phyloP scores from a whole-genome alignment of 257 asterid genomes.

The Solanum rostratum region DNA sequence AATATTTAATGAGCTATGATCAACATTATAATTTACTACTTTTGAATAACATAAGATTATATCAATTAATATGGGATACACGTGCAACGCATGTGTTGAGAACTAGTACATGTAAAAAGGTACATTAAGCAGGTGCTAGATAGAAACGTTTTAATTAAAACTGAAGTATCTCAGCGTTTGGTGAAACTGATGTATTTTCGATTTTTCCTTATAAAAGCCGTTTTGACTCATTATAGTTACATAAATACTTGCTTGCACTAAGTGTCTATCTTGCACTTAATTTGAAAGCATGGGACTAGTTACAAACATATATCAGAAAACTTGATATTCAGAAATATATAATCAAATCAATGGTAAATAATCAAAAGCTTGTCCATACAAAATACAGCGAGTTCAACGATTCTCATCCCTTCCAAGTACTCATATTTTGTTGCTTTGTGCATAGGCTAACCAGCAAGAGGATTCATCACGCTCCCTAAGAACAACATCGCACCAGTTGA shows the following conservation, averaged over 20 bases:
- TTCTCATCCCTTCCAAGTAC: neutral
- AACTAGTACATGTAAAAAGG: no score
- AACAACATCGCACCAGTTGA: constrained; percentile 15
- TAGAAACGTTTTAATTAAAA: neutral
- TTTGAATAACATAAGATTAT: no score
- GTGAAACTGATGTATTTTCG: neutral
- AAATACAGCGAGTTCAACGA: no score
- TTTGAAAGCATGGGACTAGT: neutral
- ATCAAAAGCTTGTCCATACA: no score
- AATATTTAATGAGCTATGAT: no score
- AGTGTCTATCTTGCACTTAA: no score
- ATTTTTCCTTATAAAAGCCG: neutral
- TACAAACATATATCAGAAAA: neutral
- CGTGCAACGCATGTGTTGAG: no score
- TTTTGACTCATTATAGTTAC: neutral
- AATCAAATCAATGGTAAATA: neutral
- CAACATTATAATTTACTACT: no score
- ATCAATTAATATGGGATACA: no score
- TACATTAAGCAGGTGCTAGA: neutral
- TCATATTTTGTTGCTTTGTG: neutral
- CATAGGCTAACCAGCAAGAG: neutral
- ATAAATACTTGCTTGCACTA: neutral
- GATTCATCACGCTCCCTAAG: constrained; percentile 18
- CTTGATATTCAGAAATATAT: neutral
- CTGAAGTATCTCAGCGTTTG: neutral